Evolutionary conservation across 257 asterid species (phyloP).

Genomic region (Ballota nigra): DNA sequence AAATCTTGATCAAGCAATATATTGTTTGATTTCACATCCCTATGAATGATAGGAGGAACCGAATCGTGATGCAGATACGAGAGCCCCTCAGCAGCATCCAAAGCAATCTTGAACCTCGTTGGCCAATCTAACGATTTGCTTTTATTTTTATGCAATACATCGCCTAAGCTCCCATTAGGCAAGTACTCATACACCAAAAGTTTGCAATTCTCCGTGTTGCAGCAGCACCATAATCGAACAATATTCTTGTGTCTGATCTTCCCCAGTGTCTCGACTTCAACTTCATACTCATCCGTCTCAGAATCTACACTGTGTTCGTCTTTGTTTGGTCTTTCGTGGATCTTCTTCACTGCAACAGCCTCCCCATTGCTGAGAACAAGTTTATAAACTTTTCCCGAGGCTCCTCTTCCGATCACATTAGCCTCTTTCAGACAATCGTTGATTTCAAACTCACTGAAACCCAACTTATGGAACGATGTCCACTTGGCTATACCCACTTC

Average conservation of each 20-base stretch:
- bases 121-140: slow-evolving; percentile 57
- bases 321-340: slow-evolving; percentile 34
- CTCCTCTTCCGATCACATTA: slow-evolving; percentile 66
- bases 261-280: slow-evolving; percentile 76
- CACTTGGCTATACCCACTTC: slow-evolving; percentile 48
- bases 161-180: slow-evolving; percentile 89
- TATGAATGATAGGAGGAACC: slow-evolving; percentile 80
- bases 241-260: slow-evolving; percentile 82
- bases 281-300: slow-evolving; percentile 47
- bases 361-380: slow-evolving; percentile 64
- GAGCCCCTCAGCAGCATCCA: slow-evolving; percentile 85
- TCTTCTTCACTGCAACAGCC: slow-evolving; percentile 74
- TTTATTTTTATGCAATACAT: slow-evolving; percentile 54
- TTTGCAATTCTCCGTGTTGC: slow-evolving; percentile 49
- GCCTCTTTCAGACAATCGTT: slow-evolving; percentile 53
- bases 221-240: slow-evolving; percentile 73
- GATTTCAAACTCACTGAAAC: slow-evolving; percentile 62
- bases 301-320: slow-evolving; percentile 27
- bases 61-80: slow-evolving; percentile 88
- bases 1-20: slow-evolving; percentile 58
- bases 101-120: slow-evolving; percentile 56
- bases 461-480: slow-evolving; percentile 80
- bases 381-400: slow-evolving; percentile 77
- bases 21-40: slow-evolving; percentile 82
- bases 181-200: slow-evolving; percentile 78